These are phyloP conservation scores for Elaeis oleifera DNA, from an alignment of 202 grass and related monocot genomes.

Conservation along the genomic window DNA sequence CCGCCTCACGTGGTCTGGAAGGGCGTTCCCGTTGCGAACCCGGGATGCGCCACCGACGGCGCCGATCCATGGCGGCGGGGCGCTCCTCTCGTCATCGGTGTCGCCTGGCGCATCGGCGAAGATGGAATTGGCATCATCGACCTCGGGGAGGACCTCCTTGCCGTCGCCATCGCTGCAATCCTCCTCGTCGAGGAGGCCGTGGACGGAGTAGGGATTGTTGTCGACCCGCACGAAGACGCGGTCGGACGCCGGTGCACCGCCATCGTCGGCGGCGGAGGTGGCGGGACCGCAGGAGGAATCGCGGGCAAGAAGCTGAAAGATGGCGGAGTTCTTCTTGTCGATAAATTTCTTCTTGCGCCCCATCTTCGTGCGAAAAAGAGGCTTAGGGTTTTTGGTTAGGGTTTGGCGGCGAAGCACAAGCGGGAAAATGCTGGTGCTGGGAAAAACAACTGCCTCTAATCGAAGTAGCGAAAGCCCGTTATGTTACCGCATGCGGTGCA, in stretches of 20 bases:
- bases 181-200: slow-evolving; percentile 46
- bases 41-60: neutral
- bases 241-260: slow-evolving; percentile 6
- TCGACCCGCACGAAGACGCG: slow-evolving; percentile 86
- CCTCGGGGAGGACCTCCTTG: neutral
- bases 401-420: too few relatives aligned
- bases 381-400: too few relatives aligned
- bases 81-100: neutral
- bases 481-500: too few relatives aligned
- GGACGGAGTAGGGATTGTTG: slow-evolving; percentile 58
- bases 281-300: slow-evolving; percentile 40
- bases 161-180: slow-evolving; percentile 9
- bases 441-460: too few relatives aligned
- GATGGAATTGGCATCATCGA: slow-evolving; percentile 4
- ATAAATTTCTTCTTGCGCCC: slow-evolving; percentile 41
- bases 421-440: too few relatives aligned
- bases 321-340: slow-evolving; percentile 65
- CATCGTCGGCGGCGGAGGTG: neutral
- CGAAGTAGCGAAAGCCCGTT: too few relatives aligned
- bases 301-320: slow-evolving; percentile 72
- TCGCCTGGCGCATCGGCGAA: slow-evolving; percentile 20
- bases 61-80: neutral
- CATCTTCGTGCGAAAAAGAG: slow-evolving; percentile 23
- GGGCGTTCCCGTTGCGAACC: neutral
- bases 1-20: slow-evolving; percentile 43